Conservation (phyloP, 106 monocot species). For the Acanthochlamys bracteata region DNA sequence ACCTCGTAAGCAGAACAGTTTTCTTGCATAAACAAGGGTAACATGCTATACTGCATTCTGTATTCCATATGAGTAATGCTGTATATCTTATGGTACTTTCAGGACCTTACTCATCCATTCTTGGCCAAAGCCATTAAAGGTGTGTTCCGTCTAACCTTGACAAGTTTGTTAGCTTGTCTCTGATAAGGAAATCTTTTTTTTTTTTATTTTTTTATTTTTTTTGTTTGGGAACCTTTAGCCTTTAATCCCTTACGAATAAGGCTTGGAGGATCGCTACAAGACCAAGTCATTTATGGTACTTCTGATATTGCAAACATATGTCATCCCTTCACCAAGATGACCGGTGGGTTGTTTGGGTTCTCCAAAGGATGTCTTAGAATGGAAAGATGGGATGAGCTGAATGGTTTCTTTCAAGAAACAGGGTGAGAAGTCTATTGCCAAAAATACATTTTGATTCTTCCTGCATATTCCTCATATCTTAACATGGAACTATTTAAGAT, state of each 20-base stretch:
- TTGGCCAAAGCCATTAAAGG: neutral
- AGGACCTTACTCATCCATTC: neutral
- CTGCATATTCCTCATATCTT: too few species aligned
- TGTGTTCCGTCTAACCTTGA: neutral
- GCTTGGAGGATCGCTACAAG: slow-evolving; percentile 86
- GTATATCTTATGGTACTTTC: neutral
- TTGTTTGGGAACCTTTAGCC: neutral
- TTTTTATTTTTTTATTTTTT: neutral
- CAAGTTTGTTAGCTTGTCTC: neutral
- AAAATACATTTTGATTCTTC: too few species aligned
- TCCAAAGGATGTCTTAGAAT: slow-evolving; percentile 68
- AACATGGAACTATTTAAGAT: too few species aligned
- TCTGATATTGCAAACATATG: slow-evolving; percentile 31
- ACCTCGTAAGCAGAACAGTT: slow-evolving; percentile 62
- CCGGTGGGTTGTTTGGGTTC: slow-evolving; percentile 68
- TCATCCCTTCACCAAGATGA: slow-evolving; percentile 27
- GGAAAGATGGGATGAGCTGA: slow-evolving; percentile 73
- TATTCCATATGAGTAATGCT: too few species aligned
- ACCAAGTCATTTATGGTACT: slow-evolving; percentile 71
- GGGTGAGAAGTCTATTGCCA: too few species aligned
- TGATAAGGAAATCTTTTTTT: neutral
- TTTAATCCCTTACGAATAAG: slow-evolving; percentile 51
- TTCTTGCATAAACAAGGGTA: too few species aligned
- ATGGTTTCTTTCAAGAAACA: slow-evolving; percentile 50
- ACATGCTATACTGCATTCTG: too few species aligned